Base-by-base conservation (phyloP, 2,329 filamentous ascomycete species). In the Penicillium sp. region DNA sequence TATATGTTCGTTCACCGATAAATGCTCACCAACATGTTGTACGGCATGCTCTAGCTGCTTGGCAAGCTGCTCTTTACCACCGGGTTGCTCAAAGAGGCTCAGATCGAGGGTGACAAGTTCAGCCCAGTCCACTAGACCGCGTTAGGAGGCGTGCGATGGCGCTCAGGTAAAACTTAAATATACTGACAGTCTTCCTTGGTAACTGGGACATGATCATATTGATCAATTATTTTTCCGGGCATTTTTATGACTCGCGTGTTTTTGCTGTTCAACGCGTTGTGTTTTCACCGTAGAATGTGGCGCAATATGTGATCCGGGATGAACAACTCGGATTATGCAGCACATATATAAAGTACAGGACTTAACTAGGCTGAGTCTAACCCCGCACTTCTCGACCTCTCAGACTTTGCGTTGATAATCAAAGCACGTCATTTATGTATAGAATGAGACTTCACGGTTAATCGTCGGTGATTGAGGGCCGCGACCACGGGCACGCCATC, bases 71-170 rank as follows among this genome's bases (percentile, higher is more conserved):
- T 84, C 74, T 63, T 84, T 85, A 4, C 83, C 83, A 1, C 79
- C 82, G 0, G 82, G 81, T 33, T 79, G 71, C 27, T 82, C 79
- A 63, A 83, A 86, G 35, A 79, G 77, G 33, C 79, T 77, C 0
- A 86, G 75, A 57, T 86, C 84, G 11, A 87, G 76, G 1, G 82
- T 86, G 5, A 82, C 77, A 1, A 86, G 76, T 55, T 86, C 82
- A 1, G 83, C 80, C 81, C 83, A 86, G 27, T 71, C 69, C 46
- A 73, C 70, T 73, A 22, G 7, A 24, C 22, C 3, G 10, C 24
- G 26, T 52, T 44, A 49, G 24, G 5, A 48, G 44, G 3, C 1
- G 13, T 48, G 9, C n/a, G 45, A 16, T 21, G 26, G 10, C 3
- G 6, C 5, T 29, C 3, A 19, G 35, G 16, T 21, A 11, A 27